A percentile compares a stretch with the other conserved stretches of the same genome.
phyloP scores from a whole-genome alignment of 805 yeast genomes.

The Saccharomycopsis oosterbeekiorum region DNA sequence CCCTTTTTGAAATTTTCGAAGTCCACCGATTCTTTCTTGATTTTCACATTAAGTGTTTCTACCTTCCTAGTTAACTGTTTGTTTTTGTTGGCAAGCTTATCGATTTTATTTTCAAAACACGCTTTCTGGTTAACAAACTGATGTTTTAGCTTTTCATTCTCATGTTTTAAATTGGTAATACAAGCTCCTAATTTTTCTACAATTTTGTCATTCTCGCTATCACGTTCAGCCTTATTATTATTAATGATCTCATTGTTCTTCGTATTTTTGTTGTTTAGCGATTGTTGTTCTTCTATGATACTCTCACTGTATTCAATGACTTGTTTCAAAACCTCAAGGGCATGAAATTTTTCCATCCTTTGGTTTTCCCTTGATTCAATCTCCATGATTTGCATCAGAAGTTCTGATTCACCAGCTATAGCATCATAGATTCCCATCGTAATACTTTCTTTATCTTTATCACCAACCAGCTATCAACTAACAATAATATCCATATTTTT shows the following conservation, averaged over 20 bases:
- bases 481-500: no score
- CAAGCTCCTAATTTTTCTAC: background rate
- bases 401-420: background rate
- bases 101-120: slow-evolving; percentile 8
- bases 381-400: background rate
- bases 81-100: background rate
- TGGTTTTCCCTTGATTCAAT: background rate
- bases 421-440: background rate
- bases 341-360: background rate
- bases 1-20: background rate
- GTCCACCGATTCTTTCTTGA: background rate
- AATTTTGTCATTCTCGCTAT: background rate
- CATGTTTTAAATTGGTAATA: background rate
- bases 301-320: background rate
- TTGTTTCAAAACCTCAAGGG: background rate
- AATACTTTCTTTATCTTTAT: background rate
- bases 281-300: background rate
- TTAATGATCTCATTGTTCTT: background rate
- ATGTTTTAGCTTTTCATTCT: slow-evolving; percentile 13
- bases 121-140: slow-evolving; percentile 11
- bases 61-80: background rate
- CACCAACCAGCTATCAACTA: background rate
- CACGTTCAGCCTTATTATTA: background rate
- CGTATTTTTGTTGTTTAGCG: background rate
- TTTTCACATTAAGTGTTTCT: background rate